Evolutionary conservation across 495 filamentous ascomycete species (phyloP).

Genomic region (Alectoria sarmentosa): DNA sequence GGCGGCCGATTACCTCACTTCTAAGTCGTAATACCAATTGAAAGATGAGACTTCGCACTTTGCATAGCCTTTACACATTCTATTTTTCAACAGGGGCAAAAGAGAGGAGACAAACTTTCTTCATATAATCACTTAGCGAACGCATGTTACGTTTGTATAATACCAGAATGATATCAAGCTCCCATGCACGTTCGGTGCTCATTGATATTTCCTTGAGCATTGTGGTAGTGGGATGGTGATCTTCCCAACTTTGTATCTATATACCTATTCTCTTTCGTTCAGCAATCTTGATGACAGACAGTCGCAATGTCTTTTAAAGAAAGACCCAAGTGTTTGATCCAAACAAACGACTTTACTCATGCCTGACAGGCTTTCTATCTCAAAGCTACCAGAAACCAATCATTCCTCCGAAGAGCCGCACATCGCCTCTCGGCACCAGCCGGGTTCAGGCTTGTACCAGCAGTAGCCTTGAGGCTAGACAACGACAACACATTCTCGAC

Average conservation of each 20-base stretch:
- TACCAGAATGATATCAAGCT: not conserved
- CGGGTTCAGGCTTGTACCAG: not conserved
- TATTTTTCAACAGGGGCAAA: not conserved
- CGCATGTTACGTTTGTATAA: constrained; percentile 3
- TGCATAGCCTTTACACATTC: not conserved
- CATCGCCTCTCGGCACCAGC: too few relatives aligned
- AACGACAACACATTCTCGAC: not conserved
- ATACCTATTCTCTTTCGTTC: not conserved
- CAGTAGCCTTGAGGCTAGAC: not conserved
- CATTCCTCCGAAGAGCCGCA: too few relatives aligned
- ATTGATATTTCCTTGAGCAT: not conserved
- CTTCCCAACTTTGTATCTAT: not conserved
- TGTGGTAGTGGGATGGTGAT: not conserved
- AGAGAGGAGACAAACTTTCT: not conserved
- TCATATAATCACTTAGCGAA: not conserved
- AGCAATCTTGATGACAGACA: not conserved
- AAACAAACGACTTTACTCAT: too few relatives aligned
- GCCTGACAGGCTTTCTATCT: too few relatives aligned
- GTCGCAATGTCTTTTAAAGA: too few relatives aligned
- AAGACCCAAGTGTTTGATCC: too few relatives aligned
- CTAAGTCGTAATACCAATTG: constrained; percentile 5
- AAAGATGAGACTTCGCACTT: not conserved
- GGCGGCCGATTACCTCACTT: constrained; percentile 37
- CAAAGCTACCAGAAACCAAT: too few relatives aligned
- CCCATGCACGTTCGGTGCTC: not conserved